phyloP scores from a whole-genome alignment of 1,284 basidiomycete genomes.

The Cryptococcus sp. region DNA sequence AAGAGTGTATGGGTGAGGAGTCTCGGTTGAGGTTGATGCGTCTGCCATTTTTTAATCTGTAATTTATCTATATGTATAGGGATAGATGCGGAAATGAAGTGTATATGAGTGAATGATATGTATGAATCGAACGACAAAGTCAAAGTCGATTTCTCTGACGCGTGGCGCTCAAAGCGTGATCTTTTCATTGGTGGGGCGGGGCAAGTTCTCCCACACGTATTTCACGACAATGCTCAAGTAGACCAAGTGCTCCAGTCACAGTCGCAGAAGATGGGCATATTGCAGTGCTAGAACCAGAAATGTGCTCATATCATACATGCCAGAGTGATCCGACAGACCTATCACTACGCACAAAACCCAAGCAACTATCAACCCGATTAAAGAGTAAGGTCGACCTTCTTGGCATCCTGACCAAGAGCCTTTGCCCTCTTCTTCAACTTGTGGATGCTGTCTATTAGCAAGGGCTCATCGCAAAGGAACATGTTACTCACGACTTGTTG shows the following conservation, averaged over 20 bases:
- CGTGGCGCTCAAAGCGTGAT: no score
- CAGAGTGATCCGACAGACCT: constrained; percentile 5
- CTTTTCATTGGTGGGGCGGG: no score
- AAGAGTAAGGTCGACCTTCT: constrained; percentile 45
- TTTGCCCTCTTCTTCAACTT: constrained; percentile 94
- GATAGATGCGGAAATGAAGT: no score
- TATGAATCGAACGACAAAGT: no score
- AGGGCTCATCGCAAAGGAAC: neutral
- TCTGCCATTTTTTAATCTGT: neutral
- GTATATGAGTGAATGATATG: no score
- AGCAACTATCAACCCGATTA: constrained; percentile 21
- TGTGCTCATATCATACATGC: constrained; percentile 25
- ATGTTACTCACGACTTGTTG: constrained; percentile 60
- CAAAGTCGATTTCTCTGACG: no score
- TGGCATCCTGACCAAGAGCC: constrained; percentile 54
- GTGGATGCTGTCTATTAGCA: constrained; percentile 62
- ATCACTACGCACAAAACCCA: neutral
- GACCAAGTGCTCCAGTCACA: no score
- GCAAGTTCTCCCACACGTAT: no score
- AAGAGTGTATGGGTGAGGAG: constrained; percentile 53
- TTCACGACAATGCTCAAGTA: no score
- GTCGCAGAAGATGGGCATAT: no score
- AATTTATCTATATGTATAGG: neutral
- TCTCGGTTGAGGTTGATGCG: neutral
- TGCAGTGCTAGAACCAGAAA: no score